These are phyloP conservation scores for Fulvia fulva DNA, from an alignment of 2,329 filamentous ascomycete genomes.

Conservation along the genomic window DNA sequence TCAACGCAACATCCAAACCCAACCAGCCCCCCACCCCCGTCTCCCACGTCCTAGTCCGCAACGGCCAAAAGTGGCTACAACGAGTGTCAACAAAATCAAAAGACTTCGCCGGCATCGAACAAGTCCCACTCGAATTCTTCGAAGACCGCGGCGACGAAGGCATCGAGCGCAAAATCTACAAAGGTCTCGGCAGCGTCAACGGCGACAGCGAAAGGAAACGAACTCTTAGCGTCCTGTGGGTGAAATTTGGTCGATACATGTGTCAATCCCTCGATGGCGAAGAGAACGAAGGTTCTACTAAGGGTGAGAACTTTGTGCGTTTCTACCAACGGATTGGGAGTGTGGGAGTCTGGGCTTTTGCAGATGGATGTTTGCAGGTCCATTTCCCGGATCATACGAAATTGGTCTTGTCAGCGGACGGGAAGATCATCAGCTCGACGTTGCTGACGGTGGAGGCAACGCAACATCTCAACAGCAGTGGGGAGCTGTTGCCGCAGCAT, in stretches of 20 bases:
- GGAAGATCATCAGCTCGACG: constrained; percentile 74
- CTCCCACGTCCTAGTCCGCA: constrained; percentile 66
- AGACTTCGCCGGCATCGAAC: constrained; percentile 56
- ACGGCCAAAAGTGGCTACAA: constrained; percentile 64
- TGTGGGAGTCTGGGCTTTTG: constrained; percentile 77
- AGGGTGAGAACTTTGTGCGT: constrained; percentile 58
- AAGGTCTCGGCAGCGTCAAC: constrained; percentile 36
- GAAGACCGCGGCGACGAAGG: constrained; percentile 66
- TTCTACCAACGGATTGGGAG: constrained; percentile 80
- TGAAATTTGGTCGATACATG: constrained; percentile 70
- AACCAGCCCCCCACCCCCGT: constrained; percentile 50
- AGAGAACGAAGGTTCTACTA: constrained; percentile 24
- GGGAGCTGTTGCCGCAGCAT: constrained; percentile 60
- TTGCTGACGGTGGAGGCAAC: constrained; percentile 70
- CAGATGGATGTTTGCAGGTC: constrained; percentile 74
- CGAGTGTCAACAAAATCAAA: constrained; percentile 37
- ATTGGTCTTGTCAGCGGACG: constrained; percentile 69
- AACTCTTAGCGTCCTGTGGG: constrained; percentile 58
- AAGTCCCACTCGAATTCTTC: constrained; percentile 62
- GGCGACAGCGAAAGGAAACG: constrained; percentile 45
- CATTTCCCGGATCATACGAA: constrained; percentile 89
- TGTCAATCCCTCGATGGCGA: constrained; percentile 42
- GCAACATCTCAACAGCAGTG: constrained; percentile 58
- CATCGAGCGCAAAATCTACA: constrained; percentile 56
- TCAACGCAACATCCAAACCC: constrained; percentile 42